phyloP scores from a whole-genome alignment of 768 basidiomycete species.

The Boletus tylopilopsis region DNA sequence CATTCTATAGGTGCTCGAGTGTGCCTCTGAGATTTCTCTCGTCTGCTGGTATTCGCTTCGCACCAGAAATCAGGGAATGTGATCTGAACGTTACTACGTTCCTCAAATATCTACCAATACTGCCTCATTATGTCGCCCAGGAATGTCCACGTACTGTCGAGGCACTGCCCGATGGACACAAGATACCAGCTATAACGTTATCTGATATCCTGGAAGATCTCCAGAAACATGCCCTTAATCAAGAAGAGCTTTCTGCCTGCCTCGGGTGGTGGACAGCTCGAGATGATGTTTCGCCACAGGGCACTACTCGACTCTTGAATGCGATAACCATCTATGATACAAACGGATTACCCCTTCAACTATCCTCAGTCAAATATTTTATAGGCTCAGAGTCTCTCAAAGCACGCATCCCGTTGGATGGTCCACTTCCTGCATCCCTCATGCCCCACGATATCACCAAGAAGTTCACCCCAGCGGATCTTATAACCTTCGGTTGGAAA shows the following conservation, averaged over 20 bases:
- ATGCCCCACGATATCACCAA: conserved; percentile 42
- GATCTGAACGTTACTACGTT: conserved; percentile 66
- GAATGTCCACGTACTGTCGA: conserved; percentile 55
- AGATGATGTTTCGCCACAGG: background rate
- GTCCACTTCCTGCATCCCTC: conserved; percentile 72
- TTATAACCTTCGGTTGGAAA: conserved; percentile 67
- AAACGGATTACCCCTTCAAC: conserved; percentile 54
- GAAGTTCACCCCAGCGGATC: conserved; percentile 45
- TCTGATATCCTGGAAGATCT: conserved; percentile 78
- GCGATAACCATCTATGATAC: conserved; percentile 56
- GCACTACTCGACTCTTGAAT: conserved; percentile 50
- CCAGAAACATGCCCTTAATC: conserved; percentile 55
- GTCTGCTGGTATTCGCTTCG: conserved; percentile 63
- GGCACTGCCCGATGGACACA: conserved; percentile 51
- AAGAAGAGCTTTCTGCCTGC: conserved; percentile 70
- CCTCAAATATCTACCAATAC: conserved; percentile 67
- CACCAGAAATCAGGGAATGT: conserved; percentile 62
- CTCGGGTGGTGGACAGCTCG: conserved; percentile 61
- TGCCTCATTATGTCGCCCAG: conserved; percentile 54
- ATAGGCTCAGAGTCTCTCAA: conserved; percentile 55
- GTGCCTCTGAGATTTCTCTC: conserved; percentile 48
- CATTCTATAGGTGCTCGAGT: conserved; percentile 67
- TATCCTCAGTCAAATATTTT: conserved; percentile 49
- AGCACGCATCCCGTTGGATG: conserved; percentile 60
- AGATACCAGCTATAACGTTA: conserved; percentile 70